Evolutionary conservation across 345 rosid genomes (phyloP).

Genomic region (Euclidium syriacum): DNA sequence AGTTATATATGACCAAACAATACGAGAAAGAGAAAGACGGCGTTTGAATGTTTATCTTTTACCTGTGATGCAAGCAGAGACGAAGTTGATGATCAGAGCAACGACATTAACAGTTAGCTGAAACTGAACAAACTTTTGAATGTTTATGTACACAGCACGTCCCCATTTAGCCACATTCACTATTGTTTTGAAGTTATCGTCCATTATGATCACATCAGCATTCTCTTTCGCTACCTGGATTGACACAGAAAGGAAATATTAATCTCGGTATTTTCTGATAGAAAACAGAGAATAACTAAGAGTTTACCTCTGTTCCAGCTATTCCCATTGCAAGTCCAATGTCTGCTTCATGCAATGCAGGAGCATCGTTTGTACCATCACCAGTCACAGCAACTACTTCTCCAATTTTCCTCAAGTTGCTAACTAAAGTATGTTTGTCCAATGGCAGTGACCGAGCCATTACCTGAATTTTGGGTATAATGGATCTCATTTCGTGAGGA

Average conservation of each 20-base stretch:
- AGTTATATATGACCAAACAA: background rate
- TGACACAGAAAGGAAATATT: background rate
- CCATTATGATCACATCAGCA: constrained; percentile 84
- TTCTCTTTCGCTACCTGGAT: constrained; percentile 73
- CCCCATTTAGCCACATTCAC: constrained; percentile 80
- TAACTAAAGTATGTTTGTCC: constrained; percentile 53
- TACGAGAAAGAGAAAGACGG: background rate
- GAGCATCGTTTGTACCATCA: constrained; percentile 96
- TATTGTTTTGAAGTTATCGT: constrained; percentile 70
- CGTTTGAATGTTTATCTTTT: background rate
- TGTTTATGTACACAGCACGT: constrained; percentile 73
- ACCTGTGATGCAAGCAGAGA: constrained; percentile 76
- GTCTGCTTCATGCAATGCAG: constrained; percentile 89
- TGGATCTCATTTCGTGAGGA: constrained; percentile 49
- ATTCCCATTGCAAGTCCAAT: constrained; percentile 98
- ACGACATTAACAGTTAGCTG: constrained; percentile 76
- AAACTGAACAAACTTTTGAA: constrained; percentile 82
- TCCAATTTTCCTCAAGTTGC: constrained; percentile 37
- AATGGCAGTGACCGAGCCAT: constrained; percentile 58
- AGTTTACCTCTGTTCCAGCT: constrained; percentile 85
- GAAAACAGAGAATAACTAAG: background rate
- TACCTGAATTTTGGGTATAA: constrained; percentile 70
- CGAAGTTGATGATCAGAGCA: constrained; percentile 62
- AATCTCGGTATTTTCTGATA: background rate
- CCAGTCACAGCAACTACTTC: constrained; percentile 94